Base-by-base conservation (phyloP, 805 yeast genomes). In the Cyberlindnera saturnus region DNA sequence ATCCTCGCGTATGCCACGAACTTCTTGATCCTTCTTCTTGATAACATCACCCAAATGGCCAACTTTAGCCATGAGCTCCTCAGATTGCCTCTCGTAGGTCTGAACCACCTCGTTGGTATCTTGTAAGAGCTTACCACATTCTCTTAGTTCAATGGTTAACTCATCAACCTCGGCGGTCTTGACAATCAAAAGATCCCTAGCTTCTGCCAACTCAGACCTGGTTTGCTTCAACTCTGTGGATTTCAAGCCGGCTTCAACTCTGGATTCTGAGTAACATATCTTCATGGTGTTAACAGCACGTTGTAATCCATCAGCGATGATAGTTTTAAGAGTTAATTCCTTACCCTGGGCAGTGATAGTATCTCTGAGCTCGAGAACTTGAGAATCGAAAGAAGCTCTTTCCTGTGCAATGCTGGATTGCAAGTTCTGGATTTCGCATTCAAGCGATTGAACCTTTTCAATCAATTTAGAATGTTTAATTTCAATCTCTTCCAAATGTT, bases 131-230 rank as follows among this genome's bases (percentile, higher is more conserved):
- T 19, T 20, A 38, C 29, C 16, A 19, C 26, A 32, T 23, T 39
- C 32, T 18, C 29, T 47, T 11, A 52, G 23, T 40, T 59, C 59
- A 15, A 46, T 26, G 16, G 47, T 48, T 23, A 60, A 39, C 41
- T 60, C 62, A 34, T 48, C 51, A 33, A 58, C 60, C 36, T 59
- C 63, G 3, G 60, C 60, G 34, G 52, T 52, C 47, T 60, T 56
- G 13, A 56, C 40, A 3, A 48, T 41, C 36, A 57, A 39, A 0
- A 47, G 35, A 19, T 59, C 60, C 26, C 45, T 34, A 13, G 47
- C 30, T 28, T 54, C 58, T 3, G 23, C 23, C 15, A 56, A 39
- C 15, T 45, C 34, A 7, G 13, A 10, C 17, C 36, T 18, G 0
- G 20, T 26, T 13, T 41, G 32, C 2, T 9, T 16, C 36, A 47